These are phyloP conservation scores for Laburnicola sp. DNA, from an alignment of 2,329 filamentous ascomycete species.

Conservation along the genomic window DNA sequence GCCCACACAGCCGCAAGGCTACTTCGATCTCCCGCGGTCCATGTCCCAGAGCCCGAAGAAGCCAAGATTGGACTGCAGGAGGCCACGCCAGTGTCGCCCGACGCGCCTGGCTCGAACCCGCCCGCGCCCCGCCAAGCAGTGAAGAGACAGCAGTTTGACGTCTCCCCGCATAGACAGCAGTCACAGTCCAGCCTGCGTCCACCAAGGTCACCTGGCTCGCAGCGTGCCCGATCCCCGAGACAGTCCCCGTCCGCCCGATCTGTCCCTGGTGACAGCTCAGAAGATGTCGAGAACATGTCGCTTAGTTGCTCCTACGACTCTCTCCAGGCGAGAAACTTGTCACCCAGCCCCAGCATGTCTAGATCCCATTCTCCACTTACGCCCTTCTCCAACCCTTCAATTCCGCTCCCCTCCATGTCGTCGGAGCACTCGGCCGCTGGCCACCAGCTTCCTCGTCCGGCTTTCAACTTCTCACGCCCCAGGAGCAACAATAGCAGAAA, in stretches of 20 bases:
- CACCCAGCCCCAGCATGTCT: constrained; percentile 68
- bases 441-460: constrained; percentile 65
- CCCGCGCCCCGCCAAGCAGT: constrained; percentile 39
- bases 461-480: constrained; percentile 93
- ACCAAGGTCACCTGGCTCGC: constrained; percentile 46
- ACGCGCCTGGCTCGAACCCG: constrained; percentile 36
- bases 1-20: constrained; percentile 34
- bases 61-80: constrained; percentile 47
- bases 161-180: constrained; percentile 32
- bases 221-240: constrained; percentile 37
- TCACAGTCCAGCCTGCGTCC: constrained; percentile 41
- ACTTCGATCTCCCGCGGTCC: constrained; percentile 53
- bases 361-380: constrained; percentile 65
- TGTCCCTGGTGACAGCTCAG: constrained; percentile 57
- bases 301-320: constrained; percentile 65
- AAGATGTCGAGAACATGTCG: constrained; percentile 70
- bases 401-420: constrained; percentile 76
- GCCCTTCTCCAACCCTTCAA: constrained; percentile 58
- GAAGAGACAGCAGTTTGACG: constrained; percentile 47
- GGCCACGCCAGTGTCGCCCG: constrained; percentile 47
- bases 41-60: constrained; percentile 52
- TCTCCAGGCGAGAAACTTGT: constrained; percentile 72
- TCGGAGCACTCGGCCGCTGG: constrained; percentile 75
- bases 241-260: constrained; percentile 52
- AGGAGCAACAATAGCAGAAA: constrained; percentile 70